These are phyloP conservation scores for Lactifluus rugatus DNA, from an alignment of 768 basidiomycete genomes.

Conservation along the genomic window DNA sequence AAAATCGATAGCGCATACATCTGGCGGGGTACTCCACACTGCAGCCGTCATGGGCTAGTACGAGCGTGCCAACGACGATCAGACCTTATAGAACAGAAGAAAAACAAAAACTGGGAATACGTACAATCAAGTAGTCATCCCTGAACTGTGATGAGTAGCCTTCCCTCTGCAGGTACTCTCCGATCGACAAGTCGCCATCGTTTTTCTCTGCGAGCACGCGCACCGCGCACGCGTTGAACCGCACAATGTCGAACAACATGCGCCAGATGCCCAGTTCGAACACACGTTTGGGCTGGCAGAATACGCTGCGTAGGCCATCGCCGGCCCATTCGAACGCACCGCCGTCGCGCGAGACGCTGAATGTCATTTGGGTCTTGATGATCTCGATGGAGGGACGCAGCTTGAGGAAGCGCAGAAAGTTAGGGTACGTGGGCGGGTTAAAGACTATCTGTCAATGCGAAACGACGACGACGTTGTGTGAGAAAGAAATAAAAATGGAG, in stretches of 20 bases:
- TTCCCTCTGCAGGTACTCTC: conserved; percentile 49
- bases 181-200: conserved; percentile 32
- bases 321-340: conserved; percentile 75
- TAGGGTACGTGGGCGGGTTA: conserved; percentile 69
- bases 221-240: conserved; percentile 64
- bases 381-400: conserved; percentile 39
- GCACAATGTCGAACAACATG: conserved; percentile 57
- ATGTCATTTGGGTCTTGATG: conserved; percentile 64
- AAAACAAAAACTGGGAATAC: conserved; percentile 31
- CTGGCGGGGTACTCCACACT: conserved; percentile 71
- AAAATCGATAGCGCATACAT: conserved; percentile 58
- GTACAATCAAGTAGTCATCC: conserved; percentile 66
- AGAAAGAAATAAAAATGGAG: no score
- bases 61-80: background rate
- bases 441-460: conserved; percentile 51
- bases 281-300: conserved; percentile 55
- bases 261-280: conserved; percentile 61
- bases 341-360: conserved; percentile 60
- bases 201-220: conserved; percentile 30
- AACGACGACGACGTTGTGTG: no score
- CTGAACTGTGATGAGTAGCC: conserved; percentile 59
- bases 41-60: conserved; percentile 64
- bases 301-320: conserved; percentile 47
- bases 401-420: conserved; percentile 61
- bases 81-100: background rate